These are phyloP conservation scores for Monosporozyma aerobia DNA, from an alignment of 805 yeast genomes.

Conservation along the genomic window DNA sequence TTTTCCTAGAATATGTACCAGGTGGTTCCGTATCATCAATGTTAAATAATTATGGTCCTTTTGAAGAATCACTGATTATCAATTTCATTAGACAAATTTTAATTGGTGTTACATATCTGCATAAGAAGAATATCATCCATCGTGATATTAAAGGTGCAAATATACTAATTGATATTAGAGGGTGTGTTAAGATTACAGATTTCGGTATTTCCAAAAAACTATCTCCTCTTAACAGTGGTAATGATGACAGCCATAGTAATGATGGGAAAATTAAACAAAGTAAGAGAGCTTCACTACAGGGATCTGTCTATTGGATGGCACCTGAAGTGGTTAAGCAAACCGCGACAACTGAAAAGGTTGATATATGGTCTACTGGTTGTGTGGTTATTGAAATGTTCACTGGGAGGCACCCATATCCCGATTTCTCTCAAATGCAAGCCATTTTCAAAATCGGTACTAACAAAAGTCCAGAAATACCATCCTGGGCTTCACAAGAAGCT, in stretches of 20 bases:
- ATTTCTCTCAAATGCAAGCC: conserved; percentile 93
- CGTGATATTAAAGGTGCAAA: conserved; percentile 88
- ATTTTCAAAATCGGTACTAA: conserved; percentile 87
- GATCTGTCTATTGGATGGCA: conserved; percentile 98
- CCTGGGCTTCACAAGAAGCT: conserved; percentile 59
- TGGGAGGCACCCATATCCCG: conserved; percentile 93
- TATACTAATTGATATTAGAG: conserved; percentile 69
- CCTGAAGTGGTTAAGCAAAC: conserved; percentile 96
- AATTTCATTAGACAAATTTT: conserved; percentile 70
- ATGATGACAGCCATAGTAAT: conserved; percentile 29
- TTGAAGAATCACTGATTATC: conserved; percentile 66
- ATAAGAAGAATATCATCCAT: conserved; percentile 67
- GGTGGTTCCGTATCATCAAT: conserved; percentile 66
- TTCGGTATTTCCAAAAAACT: conserved; percentile 72
- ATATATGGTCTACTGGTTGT: conserved; percentile 97
- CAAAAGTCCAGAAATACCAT: conserved; percentile 71
- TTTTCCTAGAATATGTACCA: conserved; percentile 69
- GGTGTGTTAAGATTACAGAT: conserved; percentile 76
- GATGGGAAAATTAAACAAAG: conserved; percentile 13
- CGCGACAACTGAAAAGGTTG: conserved; percentile 85
- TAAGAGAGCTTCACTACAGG: conserved; percentile 74
- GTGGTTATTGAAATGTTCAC: conserved; percentile 91
- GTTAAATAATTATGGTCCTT: conserved; percentile 65
- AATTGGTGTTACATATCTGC: conserved; percentile 65
- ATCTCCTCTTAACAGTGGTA: conserved; percentile 38